Evolutionary conservation across 2,329 filamentous ascomycete species (phyloP).

Genomic region (Salinomyces thailandicus): DNA sequence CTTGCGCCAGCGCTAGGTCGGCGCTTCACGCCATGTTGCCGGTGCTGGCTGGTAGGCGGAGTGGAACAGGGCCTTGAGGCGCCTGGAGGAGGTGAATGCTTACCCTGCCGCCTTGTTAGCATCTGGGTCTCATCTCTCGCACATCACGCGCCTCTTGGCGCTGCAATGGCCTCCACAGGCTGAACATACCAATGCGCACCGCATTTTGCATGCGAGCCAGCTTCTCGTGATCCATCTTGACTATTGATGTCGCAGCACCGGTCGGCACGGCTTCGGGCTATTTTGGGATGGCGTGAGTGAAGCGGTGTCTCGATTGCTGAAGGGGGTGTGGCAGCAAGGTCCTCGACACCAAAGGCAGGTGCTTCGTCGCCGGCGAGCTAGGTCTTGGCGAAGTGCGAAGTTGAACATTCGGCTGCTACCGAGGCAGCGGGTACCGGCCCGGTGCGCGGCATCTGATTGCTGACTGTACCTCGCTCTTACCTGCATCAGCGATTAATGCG

Average conservation of each 20-base stretch:
- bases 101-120: slow-evolving; percentile 26
- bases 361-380: not conserved
- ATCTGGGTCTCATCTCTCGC: slow-evolving; percentile 1
- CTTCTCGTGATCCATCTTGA: slow-evolving; percentile 54
- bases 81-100: slow-evolving; percentile 15
- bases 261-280: not conserved
- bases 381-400: not conserved
- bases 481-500: no score
- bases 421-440: no score
- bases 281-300: not conserved
- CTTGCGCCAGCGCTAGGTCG: no score
- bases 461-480: no score
- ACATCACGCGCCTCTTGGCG: not conserved
- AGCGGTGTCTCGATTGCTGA: slow-evolving; percentile 7
- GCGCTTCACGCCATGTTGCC: no score
- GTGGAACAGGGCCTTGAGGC: no score
- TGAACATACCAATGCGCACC: slow-evolving; percentile 59
- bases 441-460: no score
- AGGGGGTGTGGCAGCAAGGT: slow-evolving; percentile 6
- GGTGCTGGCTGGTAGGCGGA: not conserved
- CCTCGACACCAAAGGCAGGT: slow-evolving; percentile 4
- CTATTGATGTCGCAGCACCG: slow-evolving; percentile 1
- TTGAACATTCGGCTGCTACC: no score
- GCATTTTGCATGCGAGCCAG: slow-evolving; percentile 55
- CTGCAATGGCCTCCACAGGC: not conserved